Evolutionary conservation across 2,329 filamentous ascomycete genomes (phyloP), one percentile per base, ranked within the genome.

Genomic region (Xylaria sp.): DNA sequence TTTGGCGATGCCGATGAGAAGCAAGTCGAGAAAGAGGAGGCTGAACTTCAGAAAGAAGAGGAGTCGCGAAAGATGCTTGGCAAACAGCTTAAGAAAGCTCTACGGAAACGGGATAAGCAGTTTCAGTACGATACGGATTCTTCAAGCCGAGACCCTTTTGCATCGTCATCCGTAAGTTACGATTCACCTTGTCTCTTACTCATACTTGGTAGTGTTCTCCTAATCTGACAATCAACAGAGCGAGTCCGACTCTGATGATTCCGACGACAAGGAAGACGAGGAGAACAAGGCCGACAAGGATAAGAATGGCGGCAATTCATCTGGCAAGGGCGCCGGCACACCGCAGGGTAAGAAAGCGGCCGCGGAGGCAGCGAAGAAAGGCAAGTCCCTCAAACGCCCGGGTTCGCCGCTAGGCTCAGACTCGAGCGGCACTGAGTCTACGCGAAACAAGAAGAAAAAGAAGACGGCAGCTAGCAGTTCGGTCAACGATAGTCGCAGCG

Each of bases 391-490:
- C 55, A 97, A 97, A 77, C 87, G 93, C 35, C 83, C 90, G 37
- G 91, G 92, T 16, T 96, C 92, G 13, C 91, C 92, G 2, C 89
- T 92, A 65, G 81, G 90, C 37, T 97, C 92, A 1, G 93, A 97
- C 72, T 91, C 91, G 8, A 96, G 91, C 72, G 93, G 91, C 56
- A 95, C 92, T 67, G 93, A 97, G 72, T 93, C 90, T 0, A 85
- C 87, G 23, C 88, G 89, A 65, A 92, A 94, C 72, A 84, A 89
- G 71, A 90, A 88, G 76, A 89, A 88, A 71, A 82, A 84, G 63
- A 65, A 65, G 11, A 54, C 60, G 10, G 74, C 75, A 1, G 61
- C 65, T 11, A 61, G 59, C 4, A 73, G 77, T 13, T 80, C 80
- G 11, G 72, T 78, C 1, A 77, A 77, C 56, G 75, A 75, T 8